A percentile compares a stretch with the other conserved stretches of the same genome.
Evolutionary conservation across 164 flowering plant genomes (phyloP).

Genomic region (Tetrastigma voinierianum): DNA sequence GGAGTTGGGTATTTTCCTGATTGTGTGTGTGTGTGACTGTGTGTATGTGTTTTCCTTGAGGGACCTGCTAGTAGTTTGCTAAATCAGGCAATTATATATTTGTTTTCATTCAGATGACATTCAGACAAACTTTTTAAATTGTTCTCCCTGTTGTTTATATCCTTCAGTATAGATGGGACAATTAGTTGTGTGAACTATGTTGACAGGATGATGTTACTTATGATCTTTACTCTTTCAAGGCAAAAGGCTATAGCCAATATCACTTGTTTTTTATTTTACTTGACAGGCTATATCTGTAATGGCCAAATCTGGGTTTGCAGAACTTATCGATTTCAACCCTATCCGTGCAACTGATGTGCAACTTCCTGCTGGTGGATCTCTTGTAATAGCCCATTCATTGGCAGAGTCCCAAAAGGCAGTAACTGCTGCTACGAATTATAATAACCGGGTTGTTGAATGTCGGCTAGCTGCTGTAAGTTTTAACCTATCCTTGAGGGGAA

Average conservation of each 20-base stretch:
- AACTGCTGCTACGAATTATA: constrained; percentile 96
- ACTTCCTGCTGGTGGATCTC: constrained; percentile 89
- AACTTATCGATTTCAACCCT: constrained; percentile 95
- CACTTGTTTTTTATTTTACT: background rate
- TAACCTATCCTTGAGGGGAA: too few relatives aligned
- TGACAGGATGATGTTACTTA: too few relatives aligned
- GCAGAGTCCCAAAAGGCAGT: constrained; percentile 98
- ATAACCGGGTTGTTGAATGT: constrained; percentile 95
- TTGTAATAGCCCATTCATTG: constrained; percentile 89
- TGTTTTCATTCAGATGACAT: too few relatives aligned
- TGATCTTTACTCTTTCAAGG: background rate
- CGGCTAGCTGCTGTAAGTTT: constrained; percentile 85
- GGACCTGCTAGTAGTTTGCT: too few relatives aligned
- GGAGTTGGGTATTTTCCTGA: too few relatives aligned
- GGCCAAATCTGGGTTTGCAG: constrained; percentile 94
- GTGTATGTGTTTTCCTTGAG: too few relatives aligned
- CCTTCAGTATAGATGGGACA: too few relatives aligned
- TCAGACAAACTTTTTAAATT: too few relatives aligned
- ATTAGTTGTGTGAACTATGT: too few relatives aligned
- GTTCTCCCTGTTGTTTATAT: too few relatives aligned
- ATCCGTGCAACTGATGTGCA: constrained; percentile 95
- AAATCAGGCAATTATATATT: too few relatives aligned
- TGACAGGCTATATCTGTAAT: constrained; percentile 92
- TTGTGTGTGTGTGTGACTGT: too few relatives aligned
- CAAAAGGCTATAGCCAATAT: background rate